These are phyloP conservation scores for Zasmidium citrigriseum DNA, from an alignment of 2,329 filamentous ascomycete species.

Conservation along the genomic window DNA sequence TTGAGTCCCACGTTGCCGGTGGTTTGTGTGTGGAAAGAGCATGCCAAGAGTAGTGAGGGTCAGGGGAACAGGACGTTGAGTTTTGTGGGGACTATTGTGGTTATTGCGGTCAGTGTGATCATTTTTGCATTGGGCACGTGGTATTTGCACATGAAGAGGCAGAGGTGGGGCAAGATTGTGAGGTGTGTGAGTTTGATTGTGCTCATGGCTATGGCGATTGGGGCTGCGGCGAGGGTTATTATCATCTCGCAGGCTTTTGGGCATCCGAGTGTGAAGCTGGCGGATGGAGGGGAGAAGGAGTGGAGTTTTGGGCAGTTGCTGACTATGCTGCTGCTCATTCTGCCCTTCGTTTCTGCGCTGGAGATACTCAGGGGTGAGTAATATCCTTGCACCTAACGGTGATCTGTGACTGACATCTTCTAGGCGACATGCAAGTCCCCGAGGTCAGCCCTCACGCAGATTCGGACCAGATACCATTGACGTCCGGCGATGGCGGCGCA, in stretches of 20 bases:
- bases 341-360: conserved; percentile 61
- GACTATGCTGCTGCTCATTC: conserved; percentile 59
- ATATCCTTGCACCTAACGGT: too few species aligned
- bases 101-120: conserved; percentile 60
- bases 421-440: conserved; percentile 26
- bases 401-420: neutral
- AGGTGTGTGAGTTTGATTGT: conserved; percentile 57
- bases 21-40: conserved; percentile 59
- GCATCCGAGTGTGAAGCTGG: conserved; percentile 51
- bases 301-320: conserved; percentile 68
- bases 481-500: conserved; percentile 6
- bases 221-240: conserved; percentile 59
- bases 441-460: conserved; percentile 14
- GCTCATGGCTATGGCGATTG: conserved; percentile 56
- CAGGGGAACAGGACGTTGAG: conserved; percentile 42
- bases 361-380: conserved; percentile 61
- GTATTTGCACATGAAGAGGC: conserved; percentile 62
- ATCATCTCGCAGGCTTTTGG: conserved; percentile 64
- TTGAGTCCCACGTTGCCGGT: conserved; percentile 59
- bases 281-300: conserved; percentile 55
- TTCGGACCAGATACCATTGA: conserved; percentile 22
- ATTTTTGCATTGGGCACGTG: conserved; percentile 63
- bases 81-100: conserved; percentile 61
- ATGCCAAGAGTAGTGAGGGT: conserved; percentile 33
- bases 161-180: conserved; percentile 57